Percentiles rank a stretch among this genome's conserved stretches.
Conservation (phyloP, 2,329 filamentous ascomycete genomes). For the Aspergillus sp. region DNA sequence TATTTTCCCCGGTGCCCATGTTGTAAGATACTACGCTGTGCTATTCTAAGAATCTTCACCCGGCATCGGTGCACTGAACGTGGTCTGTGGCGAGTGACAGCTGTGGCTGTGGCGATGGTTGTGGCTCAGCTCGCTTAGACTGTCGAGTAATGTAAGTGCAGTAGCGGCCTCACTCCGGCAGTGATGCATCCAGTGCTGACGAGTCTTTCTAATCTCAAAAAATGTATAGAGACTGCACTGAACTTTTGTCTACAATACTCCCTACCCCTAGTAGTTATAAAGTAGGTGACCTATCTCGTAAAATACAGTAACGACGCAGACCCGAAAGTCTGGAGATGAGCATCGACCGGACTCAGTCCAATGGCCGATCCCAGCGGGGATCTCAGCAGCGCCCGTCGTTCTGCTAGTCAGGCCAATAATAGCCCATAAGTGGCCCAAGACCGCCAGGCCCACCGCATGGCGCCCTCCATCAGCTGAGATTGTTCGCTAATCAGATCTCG, state of each 20-base stretch:
- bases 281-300: neutral
- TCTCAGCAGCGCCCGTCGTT: slow-evolving; percentile 22
- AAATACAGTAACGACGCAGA: slow-evolving; percentile 10
- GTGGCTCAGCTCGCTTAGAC: too few relatives aligned
- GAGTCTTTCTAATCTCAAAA: too few relatives aligned
- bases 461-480: slow-evolving; percentile 29
- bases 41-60: too few relatives aligned
- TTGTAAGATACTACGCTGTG: too few relatives aligned
- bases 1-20: too few relatives aligned
- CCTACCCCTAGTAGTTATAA: neutral
- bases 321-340: slow-evolving; percentile 24
- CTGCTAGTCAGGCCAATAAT: neutral
- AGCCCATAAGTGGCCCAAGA: slow-evolving; percentile 23
- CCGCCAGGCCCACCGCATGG: slow-evolving; percentile 23
- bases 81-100: too few relatives aligned
- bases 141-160: too few relatives aligned
- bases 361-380: slow-evolving; percentile 33
- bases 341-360: slow-evolving; percentile 29
- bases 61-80: too few relatives aligned
- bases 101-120: too few relatives aligned
- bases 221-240: too few relatives aligned
- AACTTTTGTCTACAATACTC: neutral
- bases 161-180: too few relatives aligned
- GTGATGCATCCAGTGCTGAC: too few relatives aligned
- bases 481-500: neutral